Base-by-base conservation (phyloP, 257 asterid species). In the Gynochthodes officinalis region DNA sequence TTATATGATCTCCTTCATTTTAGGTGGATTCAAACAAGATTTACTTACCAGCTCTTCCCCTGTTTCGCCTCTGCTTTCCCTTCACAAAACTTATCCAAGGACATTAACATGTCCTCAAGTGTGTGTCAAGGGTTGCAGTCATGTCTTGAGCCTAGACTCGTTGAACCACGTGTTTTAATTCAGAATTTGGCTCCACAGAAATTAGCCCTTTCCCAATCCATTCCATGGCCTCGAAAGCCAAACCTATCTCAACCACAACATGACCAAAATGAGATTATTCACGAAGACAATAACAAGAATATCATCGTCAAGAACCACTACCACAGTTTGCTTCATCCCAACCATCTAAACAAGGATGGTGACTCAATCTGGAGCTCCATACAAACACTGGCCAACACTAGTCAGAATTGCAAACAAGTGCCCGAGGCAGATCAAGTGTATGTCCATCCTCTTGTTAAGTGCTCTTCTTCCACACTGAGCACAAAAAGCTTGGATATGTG, bases 401-500 rank as follows among this genome's bases (percentile, higher is more conserved):
- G 78, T 18, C 2, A 64, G 4, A 53, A 13, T 46, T 16, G 7
- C 33, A 49, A 16, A 63, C 42, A 79, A 33, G 6, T 3, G 59
- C 54, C 15, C 0, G 64, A 69, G 9, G 77, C 79, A 27, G 71
- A 77, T 6, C 60, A 79, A 59, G 79, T 64, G 1, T 89, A 88
- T 64, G 80, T 85, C 19, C 94, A 84, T 70, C 96, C 96, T 10
- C 82, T 83, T 1, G 80, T 44, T 6, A 86, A 81, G 77, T 76
- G 75, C 28, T 78, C 89, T 15, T 4, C 76, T 7, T 78, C 77
- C 42, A 64, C 75, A 0, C 80, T 88, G 6, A 91, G 85, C 82
- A 46, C 83, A 3, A 85, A 60, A 33, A 89, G 94, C 79, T 77
- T 93, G 40, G 96, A 89, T 77, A 83, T 93, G 94, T 91, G 98